Conservation (phyloP, 345 rosid species). For the Populus davidiana region DNA sequence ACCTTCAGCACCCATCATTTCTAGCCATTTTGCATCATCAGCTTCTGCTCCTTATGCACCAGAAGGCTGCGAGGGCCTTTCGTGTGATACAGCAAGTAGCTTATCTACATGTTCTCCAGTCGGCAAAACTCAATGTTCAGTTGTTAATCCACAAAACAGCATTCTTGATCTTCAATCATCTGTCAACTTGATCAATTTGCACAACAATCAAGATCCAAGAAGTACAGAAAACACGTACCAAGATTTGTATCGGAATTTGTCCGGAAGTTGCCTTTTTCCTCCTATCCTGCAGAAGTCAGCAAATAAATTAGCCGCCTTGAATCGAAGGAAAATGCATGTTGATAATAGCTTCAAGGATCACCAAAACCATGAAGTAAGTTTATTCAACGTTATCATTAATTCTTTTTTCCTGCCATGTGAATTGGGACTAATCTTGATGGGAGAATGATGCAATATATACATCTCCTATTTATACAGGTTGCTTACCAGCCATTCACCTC, state of each 20-base stretch:
- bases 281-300: constrained; percentile 5
- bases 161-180: constrained; percentile 15
- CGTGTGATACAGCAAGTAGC: not conserved
- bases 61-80: not conserved
- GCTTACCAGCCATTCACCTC: not conserved
- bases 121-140: not conserved
- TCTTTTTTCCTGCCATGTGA: too few relatives aligned
- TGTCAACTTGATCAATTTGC: not conserved
- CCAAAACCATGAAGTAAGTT: constrained; percentile 10
- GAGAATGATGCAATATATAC: too few relatives aligned
- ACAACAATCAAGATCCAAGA: not conserved
- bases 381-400: too few relatives aligned
- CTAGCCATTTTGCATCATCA: constrained; percentile 2
- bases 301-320: not conserved
- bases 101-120: constrained; percentile 1
- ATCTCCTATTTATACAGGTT: not conserved
- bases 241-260: not conserved
- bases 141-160: not conserved
- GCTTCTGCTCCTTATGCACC: not conserved
- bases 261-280: not conserved
- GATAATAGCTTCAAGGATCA: constrained; percentile 8
- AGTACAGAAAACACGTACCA: not conserved
- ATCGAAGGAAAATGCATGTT: constrained; percentile 7
- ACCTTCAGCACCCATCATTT: not conserved
- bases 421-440: too few relatives aligned